Evolutionary conservation across 805 yeast species (phyloP), one percentile per base, ranked within the genome.

Genomic region (Lachancea dasiensis): DNA sequence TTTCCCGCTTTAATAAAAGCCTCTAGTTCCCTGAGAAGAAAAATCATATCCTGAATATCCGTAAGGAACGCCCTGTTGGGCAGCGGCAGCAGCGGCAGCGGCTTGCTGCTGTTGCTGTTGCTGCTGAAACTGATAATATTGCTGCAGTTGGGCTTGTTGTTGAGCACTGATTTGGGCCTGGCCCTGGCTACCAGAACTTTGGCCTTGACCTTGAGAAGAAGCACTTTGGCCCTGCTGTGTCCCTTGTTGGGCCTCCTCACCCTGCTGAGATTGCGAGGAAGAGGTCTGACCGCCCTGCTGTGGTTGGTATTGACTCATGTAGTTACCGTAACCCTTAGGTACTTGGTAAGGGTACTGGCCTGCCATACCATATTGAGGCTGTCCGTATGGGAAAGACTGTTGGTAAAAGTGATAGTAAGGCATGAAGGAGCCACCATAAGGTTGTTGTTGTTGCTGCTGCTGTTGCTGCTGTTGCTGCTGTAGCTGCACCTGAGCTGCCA

Each of bases 321-420:
- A 46, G 38, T 46, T 51, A 25, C 33, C 33, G 50, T 54, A 54
- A 16, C 41, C 52, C 38, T 55, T 54, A 41, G 60, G 58, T 19
- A 46, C 50, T 44, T 52, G 60, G 41, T 52, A 50, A 34, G 58
- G 58, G 36, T 55, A 56, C 46, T 56, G 61, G 37, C 56, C 57
- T 27, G 54, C 58, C 47, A 51, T 48, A 26, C 58, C 58, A 32
- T 59, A 59, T 44, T 59, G 64, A 31, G 64, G 64, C 45, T 59
- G 63, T 27, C 53, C 63, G 36, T 58, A 58, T 38, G 62, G 62
- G 57, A 60, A 55, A 11, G 58, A 52, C 46, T 60, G 62, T 43
- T 57, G 62, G 48, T 60, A 58, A 44, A 54, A 58, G 40, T 56
- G 61, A 36, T 59, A 57, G 38, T 58, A 56, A 39, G 64, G 64